Evolutionary conservation across 805 yeast species (phyloP).

Genomic region (Metschnikowia dekortorum): DNA sequence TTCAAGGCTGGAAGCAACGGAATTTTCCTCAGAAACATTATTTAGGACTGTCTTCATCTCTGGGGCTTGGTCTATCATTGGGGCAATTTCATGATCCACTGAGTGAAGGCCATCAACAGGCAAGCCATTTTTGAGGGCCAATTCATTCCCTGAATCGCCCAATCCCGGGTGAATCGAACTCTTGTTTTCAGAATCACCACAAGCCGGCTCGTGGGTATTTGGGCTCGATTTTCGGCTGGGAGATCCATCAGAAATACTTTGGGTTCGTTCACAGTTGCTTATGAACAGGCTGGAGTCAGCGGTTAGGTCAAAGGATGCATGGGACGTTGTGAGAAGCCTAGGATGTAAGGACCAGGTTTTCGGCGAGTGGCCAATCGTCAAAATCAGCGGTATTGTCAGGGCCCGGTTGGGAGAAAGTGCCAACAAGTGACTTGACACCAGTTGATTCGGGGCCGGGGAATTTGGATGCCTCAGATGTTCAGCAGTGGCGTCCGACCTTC

Average conservation of each 20-base stretch:
- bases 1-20: neutral
- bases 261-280: conserved; percentile 8
- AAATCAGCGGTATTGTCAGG: neutral
- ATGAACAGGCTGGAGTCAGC: conserved; percentile 19
- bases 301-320: conserved; percentile 1
- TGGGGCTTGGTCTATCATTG: neutral
- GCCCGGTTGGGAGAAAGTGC: neutral
- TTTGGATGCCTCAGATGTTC: neutral
- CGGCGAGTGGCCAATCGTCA: neutral
- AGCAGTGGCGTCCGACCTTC: neutral
- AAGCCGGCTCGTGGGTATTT: conserved; percentile 1
- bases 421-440: neutral
- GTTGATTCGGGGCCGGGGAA: neutral
- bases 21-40: neutral
- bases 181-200: neutral
- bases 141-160: neutral
- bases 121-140: neutral
- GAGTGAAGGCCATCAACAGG: neutral
- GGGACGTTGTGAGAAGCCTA: neutral
- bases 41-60: neutral
- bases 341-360: neutral
- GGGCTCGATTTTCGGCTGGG: neutral
- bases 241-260: neutral
- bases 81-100: neutral
- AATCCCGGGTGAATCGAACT: neutral